These are phyloP conservation scores for Abortiporus biennis DNA, from an alignment of 1,284 basidiomycete genomes.

Conservation along the genomic window DNA sequence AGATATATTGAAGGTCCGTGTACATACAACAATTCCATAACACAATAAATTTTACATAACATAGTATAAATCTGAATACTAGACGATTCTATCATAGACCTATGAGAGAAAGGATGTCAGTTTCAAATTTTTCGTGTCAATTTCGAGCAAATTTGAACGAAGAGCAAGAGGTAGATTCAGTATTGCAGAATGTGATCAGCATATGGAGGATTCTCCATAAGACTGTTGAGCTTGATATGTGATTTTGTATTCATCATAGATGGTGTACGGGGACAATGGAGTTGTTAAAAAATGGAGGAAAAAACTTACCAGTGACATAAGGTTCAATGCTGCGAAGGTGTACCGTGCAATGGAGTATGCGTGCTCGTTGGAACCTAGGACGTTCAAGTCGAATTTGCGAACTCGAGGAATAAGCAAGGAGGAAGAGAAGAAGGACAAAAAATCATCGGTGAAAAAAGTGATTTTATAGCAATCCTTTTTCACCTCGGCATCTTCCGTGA, in stretches of 20 bases:
- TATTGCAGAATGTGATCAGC: slow-evolving; percentile 27
- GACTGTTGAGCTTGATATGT: slow-evolving; percentile 28
- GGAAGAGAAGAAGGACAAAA: not conserved
- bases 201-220: slow-evolving; percentile 21
- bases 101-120: no score
- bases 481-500: no score
- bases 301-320: not conserved
- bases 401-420: not conserved
- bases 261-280: not conserved
- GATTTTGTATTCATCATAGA: slow-evolving; percentile 20
- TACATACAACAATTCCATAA: no score
- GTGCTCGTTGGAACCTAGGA: not conserved
- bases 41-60: no score
- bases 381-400: no score
- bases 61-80: no score
- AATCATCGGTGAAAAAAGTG: not conserved
- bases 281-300: not conserved
- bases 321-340: not conserved
- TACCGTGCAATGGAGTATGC: not conserved
- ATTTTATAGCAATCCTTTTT: no score
- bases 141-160: no score
- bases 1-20: no score
- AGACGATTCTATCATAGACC: no score
- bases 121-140: no score
- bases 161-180: slow-evolving; percentile 15